A percentile compares a stretch with the other conserved stretches of the same genome.
Evolutionary conservation across 345 rosid species (phyloP).

Genomic region (Murraya koenigii): DNA sequence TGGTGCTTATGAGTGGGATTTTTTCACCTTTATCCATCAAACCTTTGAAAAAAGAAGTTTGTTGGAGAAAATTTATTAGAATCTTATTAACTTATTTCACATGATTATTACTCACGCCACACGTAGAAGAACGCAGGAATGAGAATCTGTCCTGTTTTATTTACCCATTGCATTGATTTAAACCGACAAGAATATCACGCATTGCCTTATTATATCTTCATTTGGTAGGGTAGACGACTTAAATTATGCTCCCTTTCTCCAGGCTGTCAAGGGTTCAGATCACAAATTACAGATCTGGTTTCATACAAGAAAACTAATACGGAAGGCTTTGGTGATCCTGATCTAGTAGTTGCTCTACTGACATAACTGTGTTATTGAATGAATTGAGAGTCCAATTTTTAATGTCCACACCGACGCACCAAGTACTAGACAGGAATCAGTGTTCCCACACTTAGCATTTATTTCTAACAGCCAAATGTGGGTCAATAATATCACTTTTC

Average conservation of each 20-base stretch:
- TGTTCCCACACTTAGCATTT: slow-evolving; percentile 15
- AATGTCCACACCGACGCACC: slow-evolving; percentile 36
- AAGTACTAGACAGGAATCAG: slow-evolving; percentile 10
- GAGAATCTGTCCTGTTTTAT: background rate
- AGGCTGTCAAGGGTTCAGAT: slow-evolving; percentile 21
- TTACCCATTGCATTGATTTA: background rate
- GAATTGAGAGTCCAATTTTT: slow-evolving; percentile 3
- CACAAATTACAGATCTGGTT: slow-evolving; percentile 19
- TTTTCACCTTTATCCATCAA: too few relatives aligned
- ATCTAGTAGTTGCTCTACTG: background rate
- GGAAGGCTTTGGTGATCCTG: background rate
- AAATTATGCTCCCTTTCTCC: slow-evolving; percentile 17
- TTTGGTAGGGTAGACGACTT: slow-evolving; percentile 22
- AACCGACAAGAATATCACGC: background rate
- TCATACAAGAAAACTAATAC: background rate
- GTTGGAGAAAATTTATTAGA: too few relatives aligned
- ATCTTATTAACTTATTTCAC: background rate
- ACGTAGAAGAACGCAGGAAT: background rate
- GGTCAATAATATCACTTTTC: slow-evolving; percentile 8
- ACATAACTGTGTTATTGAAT: background rate
- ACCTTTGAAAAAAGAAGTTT: too few relatives aligned
- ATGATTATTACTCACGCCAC: background rate
- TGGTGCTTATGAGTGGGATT: too few relatives aligned
- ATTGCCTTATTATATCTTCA: background rate
- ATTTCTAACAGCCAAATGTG: slow-evolving; percentile 11